phyloP scores from a whole-genome alignment of 140 eudicot genomes.

The Bidens hawaiensis region DNA sequence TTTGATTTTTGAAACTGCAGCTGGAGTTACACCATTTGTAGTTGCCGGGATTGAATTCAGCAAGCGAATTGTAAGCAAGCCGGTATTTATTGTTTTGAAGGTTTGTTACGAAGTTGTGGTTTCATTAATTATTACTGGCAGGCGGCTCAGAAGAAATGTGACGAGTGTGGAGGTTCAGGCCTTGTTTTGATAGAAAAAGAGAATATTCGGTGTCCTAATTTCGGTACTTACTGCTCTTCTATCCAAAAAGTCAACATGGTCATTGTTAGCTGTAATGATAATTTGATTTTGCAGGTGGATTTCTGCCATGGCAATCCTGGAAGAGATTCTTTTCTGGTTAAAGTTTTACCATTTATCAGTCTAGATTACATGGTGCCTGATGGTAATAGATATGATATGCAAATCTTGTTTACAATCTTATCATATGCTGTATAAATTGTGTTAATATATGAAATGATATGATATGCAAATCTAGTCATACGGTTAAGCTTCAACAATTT shows the following conservation, averaged over 20 bases:
- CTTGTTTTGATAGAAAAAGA: constrained; percentile 71
- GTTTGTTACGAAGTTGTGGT: background rate
- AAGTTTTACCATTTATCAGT: constrained; percentile 1
- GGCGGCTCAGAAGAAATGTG: constrained; percentile 72
- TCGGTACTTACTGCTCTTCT: constrained; percentile 51
- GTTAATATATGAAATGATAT: too few species aligned
- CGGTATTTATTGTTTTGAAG: background rate
- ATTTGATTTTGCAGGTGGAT: constrained; percentile 60
- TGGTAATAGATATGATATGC: constrained; percentile 13
- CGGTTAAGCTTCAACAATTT: too few species aligned
- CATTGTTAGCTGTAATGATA: background rate
- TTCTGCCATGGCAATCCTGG: constrained; percentile 98
- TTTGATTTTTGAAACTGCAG: constrained; percentile 35
- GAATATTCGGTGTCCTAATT: constrained; percentile 75
- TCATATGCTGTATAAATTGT: constrained; percentile 1
- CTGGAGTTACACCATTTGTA: constrained; percentile 84
- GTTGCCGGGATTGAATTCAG: constrained; percentile 93
- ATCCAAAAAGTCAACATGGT: background rate
- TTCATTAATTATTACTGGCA: constrained; percentile 12
- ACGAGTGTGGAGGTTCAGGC: constrained; percentile 82
- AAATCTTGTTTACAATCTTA: background rate
- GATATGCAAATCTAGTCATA: too few species aligned
- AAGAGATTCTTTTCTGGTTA: constrained; percentile 85
- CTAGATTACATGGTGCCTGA: constrained; percentile 4
- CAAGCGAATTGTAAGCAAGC: constrained; percentile 70